phyloP scores from a whole-genome alignment of 2,329 filamentous ascomycete species.

The Dothistroma pini region DNA sequence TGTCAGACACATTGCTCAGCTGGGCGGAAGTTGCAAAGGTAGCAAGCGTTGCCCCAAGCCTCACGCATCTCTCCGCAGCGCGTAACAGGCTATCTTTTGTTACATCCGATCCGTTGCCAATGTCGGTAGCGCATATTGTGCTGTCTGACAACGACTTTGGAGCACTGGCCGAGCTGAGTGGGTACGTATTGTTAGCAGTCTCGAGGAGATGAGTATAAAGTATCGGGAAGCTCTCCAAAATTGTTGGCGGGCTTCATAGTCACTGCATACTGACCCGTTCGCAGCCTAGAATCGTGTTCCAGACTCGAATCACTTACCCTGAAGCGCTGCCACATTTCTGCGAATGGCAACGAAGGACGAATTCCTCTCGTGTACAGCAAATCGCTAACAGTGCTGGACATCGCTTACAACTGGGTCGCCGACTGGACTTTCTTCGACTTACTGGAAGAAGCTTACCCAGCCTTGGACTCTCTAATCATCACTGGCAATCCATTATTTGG shows the following conservation, averaged over 20 bases:
- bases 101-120: constrained; percentile 39
- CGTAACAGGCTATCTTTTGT: constrained; percentile 39
- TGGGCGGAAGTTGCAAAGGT: constrained; percentile 41
- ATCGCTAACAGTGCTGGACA: constrained; percentile 41
- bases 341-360: too few relatives aligned
- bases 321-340: constrained; percentile 69
- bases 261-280: background rate
- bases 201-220: background rate
- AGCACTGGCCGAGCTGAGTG: constrained; percentile 53
- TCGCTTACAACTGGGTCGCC: constrained; percentile 45
- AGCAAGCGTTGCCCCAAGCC: constrained; percentile 51
- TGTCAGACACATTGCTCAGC: constrained; percentile 48
- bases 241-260: too few relatives aligned
- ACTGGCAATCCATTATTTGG: constrained; percentile 83
- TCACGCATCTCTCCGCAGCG: constrained; percentile 50
- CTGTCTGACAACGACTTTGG: constrained; percentile 70
- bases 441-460: constrained; percentile 65
- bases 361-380: constrained; percentile 6
- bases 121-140: constrained; percentile 59
- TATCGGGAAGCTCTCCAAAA: too few relatives aligned
- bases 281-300: constrained; percentile 57
- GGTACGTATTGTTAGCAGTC: background rate
- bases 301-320: constrained; percentile 54
- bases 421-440: constrained; percentile 72
- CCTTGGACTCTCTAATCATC: constrained; percentile 70